Base-by-base conservation (phyloP, 257 asterid species). In the Buddleja alternifolia region DNA sequence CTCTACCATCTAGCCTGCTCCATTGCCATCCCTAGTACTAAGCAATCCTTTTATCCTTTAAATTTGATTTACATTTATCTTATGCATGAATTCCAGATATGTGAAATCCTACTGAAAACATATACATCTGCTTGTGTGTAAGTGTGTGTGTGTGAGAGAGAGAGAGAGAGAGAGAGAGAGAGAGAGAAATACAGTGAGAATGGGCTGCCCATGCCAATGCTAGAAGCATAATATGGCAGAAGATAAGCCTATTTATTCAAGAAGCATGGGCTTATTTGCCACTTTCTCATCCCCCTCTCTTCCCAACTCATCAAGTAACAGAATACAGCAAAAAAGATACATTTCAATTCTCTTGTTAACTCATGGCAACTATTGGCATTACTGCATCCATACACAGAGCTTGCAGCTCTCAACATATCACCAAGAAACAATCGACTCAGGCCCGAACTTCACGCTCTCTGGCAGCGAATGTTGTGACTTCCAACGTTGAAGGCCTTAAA, bases 321-420 rank as follows among this genome's bases (percentile, higher is more conserved):
- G 34, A 59, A 60, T n/a, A 71, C 40, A 36, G 47, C 16, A 25
- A 41, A 66, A 60, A 58, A 45, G 10, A 6, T 17, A 62, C 44
- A 60, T 54, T 29, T 29, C 34, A 42, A 3, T 16, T 16, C 40
- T 61, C 1, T 20, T 55, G n/a, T 41, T 46, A 25, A 37, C 39
- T n/a, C 19, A 87, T 85, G 95, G 88, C 90, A 67, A 80, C 85
- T 47, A 56, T 82, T 62, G 78, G 82, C 65, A 73, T 87, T 62
- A 55, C 82, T 62, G 79, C 87, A 24, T 79, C 79, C 61, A 53
- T 77, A 56, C 76, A 60, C 10, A 75, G 77, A 73, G 79, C 80
- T 80, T 80, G 67, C 74, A 62, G 72, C 71, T 81, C 88, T 56
- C 80, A 69, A 11, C 79, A 74, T 34, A 53, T 48, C 56, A 71